A percentile compares a stretch with the other conserved stretches of the same genome.
phyloP scores from a whole-genome alignment of 345 rosid genomes.

The Salix exigua region DNA sequence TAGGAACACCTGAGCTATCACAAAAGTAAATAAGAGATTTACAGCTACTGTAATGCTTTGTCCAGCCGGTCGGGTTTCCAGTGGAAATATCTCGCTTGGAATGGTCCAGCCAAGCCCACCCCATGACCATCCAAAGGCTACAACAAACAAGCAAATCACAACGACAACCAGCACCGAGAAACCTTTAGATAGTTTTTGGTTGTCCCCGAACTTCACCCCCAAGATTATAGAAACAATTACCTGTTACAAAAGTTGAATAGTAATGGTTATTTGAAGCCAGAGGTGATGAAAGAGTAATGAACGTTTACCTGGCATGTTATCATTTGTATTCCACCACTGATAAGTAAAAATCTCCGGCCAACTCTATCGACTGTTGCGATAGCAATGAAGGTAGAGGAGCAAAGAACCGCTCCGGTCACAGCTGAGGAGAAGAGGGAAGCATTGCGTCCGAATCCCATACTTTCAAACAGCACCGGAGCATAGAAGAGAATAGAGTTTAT shows the following conservation, averaged over 20 bases:
- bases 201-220: conserved; percentile 71
- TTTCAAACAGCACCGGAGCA: conserved; percentile 85
- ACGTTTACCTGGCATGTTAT: conserved; percentile 61
- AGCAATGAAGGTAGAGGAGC: conserved; percentile 72
- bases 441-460: conserved; percentile 79
- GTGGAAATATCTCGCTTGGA: conserved; percentile 87
- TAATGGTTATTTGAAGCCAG: background rate
- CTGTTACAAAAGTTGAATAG: conserved; percentile 28
- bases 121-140: conserved; percentile 98
- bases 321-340: conserved; percentile 89
- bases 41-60: conserved; percentile 91
- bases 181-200: conserved; percentile 59
- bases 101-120: conserved; percentile 95
- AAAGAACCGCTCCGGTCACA: conserved; percentile 86
- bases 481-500: conserved; percentile 91
- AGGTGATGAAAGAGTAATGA: background rate
- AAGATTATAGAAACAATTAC: conserved; percentile 62
- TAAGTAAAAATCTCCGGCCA: conserved; percentile 73
- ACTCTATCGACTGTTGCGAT: conserved; percentile 68
- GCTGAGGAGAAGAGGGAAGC: conserved; percentile 92
- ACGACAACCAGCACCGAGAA: conserved; percentile 63
- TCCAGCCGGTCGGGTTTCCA: conserved; percentile 86
- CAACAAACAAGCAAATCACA: conserved; percentile 76
- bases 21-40: conserved; percentile 79
- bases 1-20: conserved; percentile 73